phyloP scores from a whole-genome alignment of 768 basidiomycete species.

The Macrolepiota fuliginosa region DNA sequence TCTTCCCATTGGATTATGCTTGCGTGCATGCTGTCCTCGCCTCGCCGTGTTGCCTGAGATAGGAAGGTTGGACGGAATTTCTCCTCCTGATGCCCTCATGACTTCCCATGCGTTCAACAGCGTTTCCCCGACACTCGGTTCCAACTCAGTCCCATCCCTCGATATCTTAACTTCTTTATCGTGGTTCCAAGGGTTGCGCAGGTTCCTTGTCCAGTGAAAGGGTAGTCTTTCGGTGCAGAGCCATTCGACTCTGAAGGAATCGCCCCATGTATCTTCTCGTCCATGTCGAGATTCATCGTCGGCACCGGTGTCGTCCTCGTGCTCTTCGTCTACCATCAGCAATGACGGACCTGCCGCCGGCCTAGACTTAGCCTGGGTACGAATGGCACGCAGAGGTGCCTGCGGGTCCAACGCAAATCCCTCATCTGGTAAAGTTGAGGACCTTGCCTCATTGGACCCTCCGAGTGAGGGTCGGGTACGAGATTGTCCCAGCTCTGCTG shows the following conservation, averaged over 20 bases:
- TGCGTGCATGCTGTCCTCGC: not conserved
- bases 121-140: slow-evolving; percentile 68
- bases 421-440: not conserved
- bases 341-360: not conserved
- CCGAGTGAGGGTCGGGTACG: slow-evolving; percentile 27
- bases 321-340: slow-evolving; percentile 14
- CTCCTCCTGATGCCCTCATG: slow-evolving; percentile 4
- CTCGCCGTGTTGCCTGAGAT: not conserved
- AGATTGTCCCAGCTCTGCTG: slow-evolving; percentile 44
- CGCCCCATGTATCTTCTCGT: slow-evolving; percentile 51
- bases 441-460: not conserved
- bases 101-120: slow-evolving; percentile 71
- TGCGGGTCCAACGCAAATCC: slow-evolving; percentile 37
- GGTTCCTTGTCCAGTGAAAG: slow-evolving; percentile 72
- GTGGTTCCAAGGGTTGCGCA: slow-evolving; percentile 93
- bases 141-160: slow-evolving; percentile 89
- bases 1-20: not conserved
- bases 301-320: slow-evolving; percentile 21
- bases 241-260: slow-evolving; percentile 85
- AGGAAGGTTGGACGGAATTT: not conserved
- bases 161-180: slow-evolving; percentile 80
- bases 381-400: slow-evolving; percentile 38
- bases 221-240: slow-evolving; percentile 66
- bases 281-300: slow-evolving; percentile 17
- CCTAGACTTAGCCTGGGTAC: slow-evolving; percentile 4